Percentiles rank a stretch among this genome's conserved stretches.
These are phyloP conservation scores for Hypoxylon rubiginosum DNA, from an alignment of 2,329 filamentous ascomycete species.

Conservation along the genomic window DNA sequence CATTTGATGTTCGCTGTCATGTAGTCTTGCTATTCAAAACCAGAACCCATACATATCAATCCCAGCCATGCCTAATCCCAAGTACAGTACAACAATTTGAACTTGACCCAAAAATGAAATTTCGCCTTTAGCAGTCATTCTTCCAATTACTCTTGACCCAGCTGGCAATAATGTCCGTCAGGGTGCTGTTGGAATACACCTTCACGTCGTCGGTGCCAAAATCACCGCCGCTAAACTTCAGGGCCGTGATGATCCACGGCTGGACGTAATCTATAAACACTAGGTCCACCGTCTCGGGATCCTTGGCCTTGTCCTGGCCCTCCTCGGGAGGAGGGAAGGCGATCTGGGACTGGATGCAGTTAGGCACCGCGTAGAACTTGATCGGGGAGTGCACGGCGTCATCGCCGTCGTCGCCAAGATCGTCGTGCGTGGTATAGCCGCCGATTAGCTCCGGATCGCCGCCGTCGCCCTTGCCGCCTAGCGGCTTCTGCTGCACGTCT, in stretches of 20 bases:
- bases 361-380: constrained; percentile 82
- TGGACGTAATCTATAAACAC: constrained; percentile 94
- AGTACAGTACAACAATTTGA: not conserved
- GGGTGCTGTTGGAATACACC: constrained; percentile 66
- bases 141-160: constrained; percentile 74
- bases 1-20: not conserved
- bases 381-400: constrained; percentile 87
- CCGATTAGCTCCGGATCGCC: constrained; percentile 51
- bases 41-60: not conserved
- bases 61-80: not conserved
- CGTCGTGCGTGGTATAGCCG: constrained; percentile 92
- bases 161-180: constrained; percentile 67
- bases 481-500: constrained; percentile 44
- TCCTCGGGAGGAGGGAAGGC: constrained; percentile 63
- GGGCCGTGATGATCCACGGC: constrained; percentile 81
- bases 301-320: constrained; percentile 47
- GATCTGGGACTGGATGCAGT: constrained; percentile 81
- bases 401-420: constrained; percentile 85
- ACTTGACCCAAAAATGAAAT: not conserved
- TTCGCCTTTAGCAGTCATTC: constrained; percentile 57
- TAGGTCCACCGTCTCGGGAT: constrained; percentile 83
- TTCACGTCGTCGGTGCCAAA: constrained; percentile 64
- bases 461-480: constrained; percentile 20
- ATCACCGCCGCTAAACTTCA: constrained; percentile 71
- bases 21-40: not conserved